Evolutionary conservation across 768 basidiomycete species (phyloP), one percentile per base, ranked within the genome.

Genomic region (Albatrellus ellisii): DNA sequence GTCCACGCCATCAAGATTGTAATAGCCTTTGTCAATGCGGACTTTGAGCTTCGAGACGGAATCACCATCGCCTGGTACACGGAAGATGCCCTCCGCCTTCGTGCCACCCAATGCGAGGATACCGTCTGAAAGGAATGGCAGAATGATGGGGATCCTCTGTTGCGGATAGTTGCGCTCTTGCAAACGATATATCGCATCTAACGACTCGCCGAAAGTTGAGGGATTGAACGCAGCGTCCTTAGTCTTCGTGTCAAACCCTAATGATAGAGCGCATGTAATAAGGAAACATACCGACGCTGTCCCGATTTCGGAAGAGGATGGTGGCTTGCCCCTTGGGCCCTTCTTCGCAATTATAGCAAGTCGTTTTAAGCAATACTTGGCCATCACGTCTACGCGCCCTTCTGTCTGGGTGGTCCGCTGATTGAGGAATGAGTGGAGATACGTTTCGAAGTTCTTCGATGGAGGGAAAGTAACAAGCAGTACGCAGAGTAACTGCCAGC

Each of bases 151-250:
- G 10, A 94, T 79, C 58, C 78, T 82, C 51, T 83, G 76, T 41
- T 74, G 66, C 2, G 89, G 85, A 53, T 94, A 92, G 39, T 81
- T 87, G 31, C 85, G 75, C 54, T 80, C 78, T 61, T 95, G 91
- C 8, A 90, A 64, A 34, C 82, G 69, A 61, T 85, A 79, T 46
- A 89, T 83, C 20, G 77, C 77, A 48, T 85, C 84, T 10, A 97
- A 67, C 0, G 86, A 79, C 64, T 92, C 89, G 11, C 90, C 89
- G 53, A 95, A 97, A 1, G 85, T 90, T 1, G 88, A 91, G 0
- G 91, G 89, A 49, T 91, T 85, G 64, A 95, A 97, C 6, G 92
- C 90, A 21, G 90, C 89, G 52, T 91, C 88, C 75, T 86, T 52
- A 9, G 39, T 37, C 6, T 40, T 24, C 8, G 43, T 24, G 26